A percentile compares a stretch with the other conserved stretches of the same genome.
These are phyloP conservation scores for Penicillium corylophilum DNA, from an alignment of 2,329 filamentous ascomycete species.

Conservation along the genomic window DNA sequence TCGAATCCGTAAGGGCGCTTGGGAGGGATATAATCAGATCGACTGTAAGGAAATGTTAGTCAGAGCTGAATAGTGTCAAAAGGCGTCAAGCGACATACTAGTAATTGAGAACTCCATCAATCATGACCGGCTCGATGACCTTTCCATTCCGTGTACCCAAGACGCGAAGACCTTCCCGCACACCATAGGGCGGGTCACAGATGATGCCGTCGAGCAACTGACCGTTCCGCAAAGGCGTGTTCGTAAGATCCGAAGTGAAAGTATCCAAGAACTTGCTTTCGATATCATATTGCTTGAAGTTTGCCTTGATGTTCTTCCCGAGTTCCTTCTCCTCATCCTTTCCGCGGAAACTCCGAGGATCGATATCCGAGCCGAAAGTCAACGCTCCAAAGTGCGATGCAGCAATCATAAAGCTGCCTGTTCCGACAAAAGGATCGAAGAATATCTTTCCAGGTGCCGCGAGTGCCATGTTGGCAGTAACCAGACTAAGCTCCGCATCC, in stretches of 20 bases:
- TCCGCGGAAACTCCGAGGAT: constrained; percentile 83
- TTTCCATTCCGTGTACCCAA: constrained; percentile 69
- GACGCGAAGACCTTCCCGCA: constrained; percentile 86
- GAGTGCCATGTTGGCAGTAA: constrained; percentile 88
- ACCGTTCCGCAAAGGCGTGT: constrained; percentile 67
- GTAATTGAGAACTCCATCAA: constrained; percentile 69
- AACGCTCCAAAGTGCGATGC: constrained; percentile 86
- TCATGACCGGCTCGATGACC: constrained; percentile 56
- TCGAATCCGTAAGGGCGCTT: constrained; percentile 91
- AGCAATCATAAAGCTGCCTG: constrained; percentile 86
- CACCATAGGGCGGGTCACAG: constrained; percentile 94
- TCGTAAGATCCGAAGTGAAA: constrained; percentile 84
- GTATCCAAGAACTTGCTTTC: constrained; percentile 67
- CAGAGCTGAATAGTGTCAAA: background rate
- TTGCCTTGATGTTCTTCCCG: constrained; percentile 56
- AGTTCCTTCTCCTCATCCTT: constrained; percentile 48
- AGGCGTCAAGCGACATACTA: constrained; percentile 50
- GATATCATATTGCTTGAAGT: constrained; percentile 82
- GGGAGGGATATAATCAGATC: constrained; percentile 73
- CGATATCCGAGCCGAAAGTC: constrained; percentile 86
- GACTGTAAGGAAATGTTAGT: constrained; percentile 37
- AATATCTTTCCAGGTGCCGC: constrained; percentile 81
- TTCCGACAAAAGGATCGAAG: constrained; percentile 94
- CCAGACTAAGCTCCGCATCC: constrained; percentile 88
- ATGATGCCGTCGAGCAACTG: constrained; percentile 83